Conservation (phyloP, 75 land plant genomes). For the Sequoia sempervirens region DNA sequence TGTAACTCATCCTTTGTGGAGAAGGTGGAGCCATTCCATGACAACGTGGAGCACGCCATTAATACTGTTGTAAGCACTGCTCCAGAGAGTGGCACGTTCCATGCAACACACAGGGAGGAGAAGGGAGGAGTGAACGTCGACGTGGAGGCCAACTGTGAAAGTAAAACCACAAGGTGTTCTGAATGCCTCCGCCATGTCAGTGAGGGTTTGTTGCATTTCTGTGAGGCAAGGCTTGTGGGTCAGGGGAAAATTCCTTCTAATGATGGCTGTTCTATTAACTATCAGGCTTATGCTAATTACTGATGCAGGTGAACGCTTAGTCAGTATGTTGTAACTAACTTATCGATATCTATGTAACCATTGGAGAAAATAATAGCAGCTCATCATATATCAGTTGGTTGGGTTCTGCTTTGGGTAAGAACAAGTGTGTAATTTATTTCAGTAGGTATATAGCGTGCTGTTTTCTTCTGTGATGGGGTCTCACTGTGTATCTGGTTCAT, state of each 20-base stretch:
- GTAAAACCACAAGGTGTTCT: slow-evolving; percentile 1
- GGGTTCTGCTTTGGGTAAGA: background rate
- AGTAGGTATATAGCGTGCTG: background rate
- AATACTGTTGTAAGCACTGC: slow-evolving; percentile 5
- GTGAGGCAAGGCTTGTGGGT: background rate
- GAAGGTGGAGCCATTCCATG: background rate
- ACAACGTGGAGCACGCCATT: slow-evolving; percentile 11
- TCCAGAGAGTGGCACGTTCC: slow-evolving; percentile 6
- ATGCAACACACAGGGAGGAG: background rate
- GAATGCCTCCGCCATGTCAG: slow-evolving; percentile 7
- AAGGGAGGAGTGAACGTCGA: slow-evolving; percentile 4
- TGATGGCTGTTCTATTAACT: slow-evolving; percentile 10
- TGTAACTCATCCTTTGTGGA: slow-evolving; percentile 4
- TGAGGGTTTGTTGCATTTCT: slow-evolving; percentile 9
- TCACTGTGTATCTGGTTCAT: background rate
- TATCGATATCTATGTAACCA: background rate
- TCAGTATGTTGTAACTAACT: too few species aligned
- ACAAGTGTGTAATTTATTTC: background rate
- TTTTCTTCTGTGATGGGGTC: background rate
- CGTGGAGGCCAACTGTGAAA: slow-evolving; percentile 9
- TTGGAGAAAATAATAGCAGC: background rate
- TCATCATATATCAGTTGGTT: background rate
- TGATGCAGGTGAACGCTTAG: background rate
- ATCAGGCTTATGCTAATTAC: slow-evolving; percentile 7
- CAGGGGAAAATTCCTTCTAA: slow-evolving; percentile 2